Percentiles rank a stretch among this genome's conserved stretches.
Evolutionary conservation across 1,139 yeast genomes (phyloP).

Genomic region (Wickerhamomyces sp.): DNA sequence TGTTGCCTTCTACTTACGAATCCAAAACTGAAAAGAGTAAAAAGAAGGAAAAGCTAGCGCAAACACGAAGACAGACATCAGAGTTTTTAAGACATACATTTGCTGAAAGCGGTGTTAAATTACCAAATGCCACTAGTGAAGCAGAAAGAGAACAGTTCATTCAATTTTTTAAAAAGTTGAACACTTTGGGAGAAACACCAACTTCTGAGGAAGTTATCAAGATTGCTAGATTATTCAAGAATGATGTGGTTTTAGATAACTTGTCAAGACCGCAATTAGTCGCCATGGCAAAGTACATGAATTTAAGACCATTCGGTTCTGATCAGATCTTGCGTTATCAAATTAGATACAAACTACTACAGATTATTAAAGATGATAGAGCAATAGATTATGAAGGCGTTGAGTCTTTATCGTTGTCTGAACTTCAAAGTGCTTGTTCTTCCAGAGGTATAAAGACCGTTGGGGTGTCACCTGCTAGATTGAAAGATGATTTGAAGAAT

Average conservation of each 20-base stretch:
- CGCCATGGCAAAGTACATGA: constrained; percentile 93
- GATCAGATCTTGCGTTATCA: constrained; percentile 89
- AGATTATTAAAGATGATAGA: constrained; percentile 87
- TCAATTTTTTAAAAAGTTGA: constrained; percentile 69
- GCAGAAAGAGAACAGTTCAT: constrained; percentile 77
- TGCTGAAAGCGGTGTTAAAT: constrained; percentile 59
- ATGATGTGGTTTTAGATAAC: constrained; percentile 90
- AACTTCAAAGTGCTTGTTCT: constrained; percentile 84
- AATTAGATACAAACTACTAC: constrained; percentile 84
- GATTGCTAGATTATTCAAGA: constrained; percentile 88
- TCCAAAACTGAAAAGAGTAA: constrained; percentile 67
- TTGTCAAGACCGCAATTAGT: constrained; percentile 87
- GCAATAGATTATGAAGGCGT: constrained; percentile 94
- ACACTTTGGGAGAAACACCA: constrained; percentile 52
- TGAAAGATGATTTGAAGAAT: constrained; percentile 75
- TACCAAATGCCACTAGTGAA: constrained; percentile 59
- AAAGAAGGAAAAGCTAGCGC: constrained; percentile 63
- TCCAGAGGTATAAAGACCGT: constrained; percentile 89
- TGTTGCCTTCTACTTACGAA: constrained; percentile 93
- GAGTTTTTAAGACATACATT: constrained; percentile 74
- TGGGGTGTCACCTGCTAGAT: constrained; percentile 78
- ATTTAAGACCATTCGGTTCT: constrained; percentile 88
- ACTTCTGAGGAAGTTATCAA: constrained; percentile 67
- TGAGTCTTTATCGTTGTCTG: constrained; percentile 73
- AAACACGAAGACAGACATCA: constrained; percentile 79